A percentile compares a stretch with the other conserved stretches of the same genome.
Conservation (phyloP, 805 yeast genomes). For the Priceomyces haplophilus region DNA sequence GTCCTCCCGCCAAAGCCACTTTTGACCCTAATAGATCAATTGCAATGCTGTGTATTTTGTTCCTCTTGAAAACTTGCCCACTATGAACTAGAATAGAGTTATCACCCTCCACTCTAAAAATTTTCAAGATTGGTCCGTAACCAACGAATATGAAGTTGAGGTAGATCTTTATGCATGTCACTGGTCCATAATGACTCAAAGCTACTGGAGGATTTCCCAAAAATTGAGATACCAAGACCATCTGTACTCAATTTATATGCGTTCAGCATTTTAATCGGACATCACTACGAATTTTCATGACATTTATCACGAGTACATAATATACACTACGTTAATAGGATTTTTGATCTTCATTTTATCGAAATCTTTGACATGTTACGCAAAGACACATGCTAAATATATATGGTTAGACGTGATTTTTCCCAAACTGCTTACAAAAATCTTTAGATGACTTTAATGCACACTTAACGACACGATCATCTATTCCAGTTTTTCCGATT, state of each 20-base stretch:
- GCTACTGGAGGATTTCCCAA: too few species aligned
- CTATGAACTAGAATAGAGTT: conserved; percentile 34
- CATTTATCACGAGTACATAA: not conserved
- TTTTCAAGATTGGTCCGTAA: conserved; percentile 64
- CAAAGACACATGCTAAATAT: too few species aligned
- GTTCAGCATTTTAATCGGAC: not conserved
- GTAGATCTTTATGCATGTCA: conserved; percentile 56
- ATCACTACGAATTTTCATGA: not conserved
- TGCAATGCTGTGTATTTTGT: conserved; percentile 79
- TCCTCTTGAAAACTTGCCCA: conserved; percentile 55
- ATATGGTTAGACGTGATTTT: conserved; percentile 3
- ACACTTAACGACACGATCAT: conserved; percentile 13
- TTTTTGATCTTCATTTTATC: too few species aligned
- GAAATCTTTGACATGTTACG: too few species aligned
- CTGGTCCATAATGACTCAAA: conserved; percentile 58
- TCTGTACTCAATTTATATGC: conserved; percentile 3
- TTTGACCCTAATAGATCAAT: conserved; percentile 27
- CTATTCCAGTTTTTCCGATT: conserved; percentile 6
- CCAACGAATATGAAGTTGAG: conserved; percentile 50
- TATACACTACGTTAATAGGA: not conserved
- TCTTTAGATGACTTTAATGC: conserved; percentile 10
- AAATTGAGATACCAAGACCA: conserved; percentile 16
- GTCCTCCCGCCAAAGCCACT: conserved; percentile 62
- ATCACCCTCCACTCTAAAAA: conserved; percentile 41
- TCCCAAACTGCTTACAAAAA: conserved; percentile 14